phyloP scores from a whole-genome alignment of 2,329 filamentous ascomycete species.

The Juglanconis oblonga region DNA sequence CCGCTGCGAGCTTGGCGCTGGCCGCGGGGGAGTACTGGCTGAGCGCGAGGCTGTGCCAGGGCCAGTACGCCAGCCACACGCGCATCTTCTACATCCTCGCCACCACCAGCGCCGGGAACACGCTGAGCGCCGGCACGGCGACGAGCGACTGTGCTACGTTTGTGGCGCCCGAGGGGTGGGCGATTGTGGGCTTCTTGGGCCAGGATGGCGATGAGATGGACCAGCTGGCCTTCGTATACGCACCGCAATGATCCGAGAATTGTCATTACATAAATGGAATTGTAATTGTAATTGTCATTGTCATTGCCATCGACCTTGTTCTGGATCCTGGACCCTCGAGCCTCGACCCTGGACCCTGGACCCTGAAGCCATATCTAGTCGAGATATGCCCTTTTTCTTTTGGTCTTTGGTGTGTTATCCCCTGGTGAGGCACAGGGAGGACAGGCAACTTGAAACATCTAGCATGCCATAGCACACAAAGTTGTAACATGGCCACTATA shows the following conservation, averaged over 20 bases:
- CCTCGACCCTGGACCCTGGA: too few relatives aligned
- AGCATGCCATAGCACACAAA: too few relatives aligned
- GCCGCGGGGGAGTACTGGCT: conserved; percentile 46
- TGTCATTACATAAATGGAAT: too few relatives aligned
- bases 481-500: too few relatives aligned
- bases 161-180: conserved; percentile 45
- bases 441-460: too few relatives aligned
- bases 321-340: too few relatives aligned
- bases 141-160: conserved; percentile 47
- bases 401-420: too few relatives aligned
- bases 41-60: conserved; percentile 48
- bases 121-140: conserved; percentile 39
- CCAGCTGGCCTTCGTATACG: conserved; percentile 48
- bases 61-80: conserved; percentile 40
- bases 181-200: conserved; percentile 52
- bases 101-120: conserved; percentile 48
- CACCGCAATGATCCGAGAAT: conserved; percentile 30
- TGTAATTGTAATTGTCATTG: too few relatives aligned
- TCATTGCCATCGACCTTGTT: too few relatives aligned
- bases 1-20: conserved; percentile 39
- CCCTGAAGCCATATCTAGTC: too few relatives aligned
- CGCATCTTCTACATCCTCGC: conserved; percentile 55
- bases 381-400: too few relatives aligned
- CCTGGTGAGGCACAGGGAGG: too few relatives aligned
- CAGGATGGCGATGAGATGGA: conserved; percentile 54